phyloP scores from a whole-genome alignment of 2,329 filamentous ascomycete species.

The Tolypocladium pustulatum region DNA sequence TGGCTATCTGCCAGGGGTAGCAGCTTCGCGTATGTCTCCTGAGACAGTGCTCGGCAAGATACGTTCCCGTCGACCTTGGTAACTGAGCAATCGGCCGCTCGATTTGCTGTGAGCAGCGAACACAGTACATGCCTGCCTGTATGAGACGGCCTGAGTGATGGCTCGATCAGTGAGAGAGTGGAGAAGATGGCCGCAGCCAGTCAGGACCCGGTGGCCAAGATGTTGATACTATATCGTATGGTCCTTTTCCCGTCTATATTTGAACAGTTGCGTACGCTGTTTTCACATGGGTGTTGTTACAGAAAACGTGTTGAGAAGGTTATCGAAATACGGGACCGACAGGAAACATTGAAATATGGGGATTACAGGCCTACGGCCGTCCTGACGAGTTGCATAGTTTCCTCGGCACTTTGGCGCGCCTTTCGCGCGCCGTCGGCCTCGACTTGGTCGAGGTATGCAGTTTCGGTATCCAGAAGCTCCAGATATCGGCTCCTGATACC shows the following conservation, averaged over 20 bases:
- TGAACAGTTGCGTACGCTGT: not conserved
- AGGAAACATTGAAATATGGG: not conserved
- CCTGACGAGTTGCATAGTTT: conserved; percentile 44
- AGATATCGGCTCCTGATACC: conserved; percentile 47
- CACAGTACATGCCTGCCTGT: not conserved
- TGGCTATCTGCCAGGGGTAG: conserved; percentile 58
- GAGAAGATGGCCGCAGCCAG: not conserved
- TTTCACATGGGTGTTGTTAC: not conserved
- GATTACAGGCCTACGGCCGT: conserved; percentile 38
- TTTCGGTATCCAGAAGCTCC: conserved; percentile 34
- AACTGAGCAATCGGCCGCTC: not conserved
- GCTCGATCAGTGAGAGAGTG: not conserved
- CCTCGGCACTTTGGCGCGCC: conserved; percentile 50
- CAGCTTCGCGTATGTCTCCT: conserved; percentile 51
- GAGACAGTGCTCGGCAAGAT: not conserved
- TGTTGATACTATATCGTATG: no score
- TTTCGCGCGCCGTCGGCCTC: conserved; percentile 46
- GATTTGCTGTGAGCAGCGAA: not conserved
- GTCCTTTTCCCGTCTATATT: not conserved
- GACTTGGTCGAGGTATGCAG: conserved; percentile 45
- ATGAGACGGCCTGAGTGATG: not conserved
- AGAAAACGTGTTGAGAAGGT: not conserved
- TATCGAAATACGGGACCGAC: no score
- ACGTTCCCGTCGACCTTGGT: not conserved
- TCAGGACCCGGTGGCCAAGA: not conserved